Percentiles rank a stretch among this genome's conserved stretches.
These are phyloP conservation scores for Pestalotiopsis fici DNA, from an alignment of 2,329 filamentous ascomycete genomes.

Conservation along the genomic window DNA sequence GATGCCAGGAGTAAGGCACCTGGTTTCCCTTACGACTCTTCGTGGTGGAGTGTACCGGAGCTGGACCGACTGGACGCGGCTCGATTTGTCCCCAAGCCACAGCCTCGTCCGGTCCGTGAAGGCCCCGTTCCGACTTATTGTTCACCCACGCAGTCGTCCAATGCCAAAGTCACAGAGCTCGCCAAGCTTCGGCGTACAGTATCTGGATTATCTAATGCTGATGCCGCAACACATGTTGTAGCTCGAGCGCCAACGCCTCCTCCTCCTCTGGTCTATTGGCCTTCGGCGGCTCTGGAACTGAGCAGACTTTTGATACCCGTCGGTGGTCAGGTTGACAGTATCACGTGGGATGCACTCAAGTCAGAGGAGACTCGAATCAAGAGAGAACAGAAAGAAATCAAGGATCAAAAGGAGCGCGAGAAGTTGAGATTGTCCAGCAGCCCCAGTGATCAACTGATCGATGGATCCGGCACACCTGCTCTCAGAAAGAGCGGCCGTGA, in stretches of 20 bases:
- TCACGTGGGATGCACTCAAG: conserved; percentile 75
- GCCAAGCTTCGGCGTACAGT: conserved; percentile 65
- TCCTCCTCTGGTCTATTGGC: conserved; percentile 83
- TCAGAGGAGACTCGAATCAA: conserved; percentile 64
- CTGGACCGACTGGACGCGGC: conserved; percentile 71
- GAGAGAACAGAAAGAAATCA: conserved; percentile 53
- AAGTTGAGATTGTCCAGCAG: neutral
- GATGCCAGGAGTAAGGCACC: conserved; percentile 28
- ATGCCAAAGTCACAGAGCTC: conserved; percentile 74
- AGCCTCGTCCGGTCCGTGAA: conserved; percentile 54
- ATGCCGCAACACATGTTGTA: conserved; percentile 34
- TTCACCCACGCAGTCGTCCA: conserved; percentile 85
- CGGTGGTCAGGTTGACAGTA: conserved; percentile 74
- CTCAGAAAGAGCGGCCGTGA: conserved; percentile 70
- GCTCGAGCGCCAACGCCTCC: conserved; percentile 62
- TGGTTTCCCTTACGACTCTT: conserved; percentile 58
- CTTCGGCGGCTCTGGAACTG: conserved; percentile 78
- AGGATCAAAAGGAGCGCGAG: neutral
- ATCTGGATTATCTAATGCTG: conserved; percentile 45
- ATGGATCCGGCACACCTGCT: conserved; percentile 20
- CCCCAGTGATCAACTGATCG: neutral
- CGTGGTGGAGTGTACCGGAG: conserved; percentile 70
- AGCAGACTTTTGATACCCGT: conserved; percentile 79
- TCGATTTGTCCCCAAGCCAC: conserved; percentile 49
- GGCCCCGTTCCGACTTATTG: conserved; percentile 72